These are phyloP conservation scores for Helotiales sp. DNA, from an alignment of 2,329 filamentous ascomycete species.

Conservation along the genomic window DNA sequence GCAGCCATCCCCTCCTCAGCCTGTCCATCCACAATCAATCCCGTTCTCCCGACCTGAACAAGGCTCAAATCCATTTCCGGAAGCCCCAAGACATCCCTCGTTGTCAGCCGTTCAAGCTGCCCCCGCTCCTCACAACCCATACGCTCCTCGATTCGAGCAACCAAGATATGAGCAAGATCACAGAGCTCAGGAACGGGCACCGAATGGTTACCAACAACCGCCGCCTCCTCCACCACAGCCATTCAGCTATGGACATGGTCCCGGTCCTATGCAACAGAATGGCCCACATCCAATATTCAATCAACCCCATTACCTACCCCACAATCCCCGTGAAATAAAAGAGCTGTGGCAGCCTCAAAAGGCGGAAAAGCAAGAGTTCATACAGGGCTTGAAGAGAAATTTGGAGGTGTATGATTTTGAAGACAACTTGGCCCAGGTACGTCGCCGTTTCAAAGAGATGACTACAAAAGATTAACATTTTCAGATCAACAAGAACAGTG, in stretches of 20 bases:
- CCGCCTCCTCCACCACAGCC: slow-evolving; percentile 29
- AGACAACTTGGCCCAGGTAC: slow-evolving; percentile 40
- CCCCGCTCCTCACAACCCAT: slow-evolving; percentile 34
- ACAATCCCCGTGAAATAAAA: slow-evolving; percentile 38
- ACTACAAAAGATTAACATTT: neutral
- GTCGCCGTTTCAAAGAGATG: neutral
- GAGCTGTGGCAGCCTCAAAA: slow-evolving; percentile 25
- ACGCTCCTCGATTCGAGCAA: slow-evolving; percentile 37
- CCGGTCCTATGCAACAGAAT: slow-evolving; percentile 23
- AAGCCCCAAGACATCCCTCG: slow-evolving; percentile 34
- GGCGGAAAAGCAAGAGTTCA: slow-evolving; percentile 33
- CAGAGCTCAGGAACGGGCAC: slow-evolving; percentile 32
- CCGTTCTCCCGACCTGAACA: slow-evolving; percentile 36
- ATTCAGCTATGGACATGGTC: slow-evolving; percentile 30
- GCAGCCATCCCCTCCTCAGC: slow-evolving; percentile 35
- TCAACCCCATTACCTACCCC: slow-evolving; percentile 34
- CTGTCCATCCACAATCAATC: slow-evolving; percentile 35
- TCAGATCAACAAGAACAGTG: slow-evolving; percentile 38
- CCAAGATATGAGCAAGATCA: slow-evolving; percentile 38
- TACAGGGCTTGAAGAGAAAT: slow-evolving; percentile 38
- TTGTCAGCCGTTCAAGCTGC: slow-evolving; percentile 31
- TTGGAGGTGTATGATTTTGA: slow-evolving; percentile 42
- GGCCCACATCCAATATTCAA: slow-evolving; percentile 31
- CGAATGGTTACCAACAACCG: slow-evolving; percentile 35
- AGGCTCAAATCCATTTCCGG: slow-evolving; percentile 29